Conservation (phyloP, 129 eudicot genomes). For the Chrysanthemum makinoi region DNA sequence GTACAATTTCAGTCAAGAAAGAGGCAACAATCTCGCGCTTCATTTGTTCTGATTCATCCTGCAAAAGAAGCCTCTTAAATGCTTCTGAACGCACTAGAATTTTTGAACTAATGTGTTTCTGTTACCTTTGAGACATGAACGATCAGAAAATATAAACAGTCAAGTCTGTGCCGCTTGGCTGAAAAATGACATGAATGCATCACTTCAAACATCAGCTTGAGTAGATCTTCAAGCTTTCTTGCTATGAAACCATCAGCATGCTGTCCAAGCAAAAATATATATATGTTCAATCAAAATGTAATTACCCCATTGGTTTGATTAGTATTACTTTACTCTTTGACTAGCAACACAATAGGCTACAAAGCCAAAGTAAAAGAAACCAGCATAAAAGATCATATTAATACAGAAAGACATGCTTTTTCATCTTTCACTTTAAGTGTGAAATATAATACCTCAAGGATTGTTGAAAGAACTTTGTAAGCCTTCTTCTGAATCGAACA, state of each 20-base stretch:
- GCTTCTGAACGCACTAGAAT: neutral
- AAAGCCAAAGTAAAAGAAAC: neutral
- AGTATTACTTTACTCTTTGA: neutral
- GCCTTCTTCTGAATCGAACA: conserved; percentile 29
- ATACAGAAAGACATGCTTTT: neutral
- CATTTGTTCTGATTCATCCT: conserved; percentile 66
- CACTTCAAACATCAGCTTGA: conserved; percentile 75
- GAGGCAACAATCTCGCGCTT: conserved; percentile 58
- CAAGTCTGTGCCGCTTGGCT: conserved; percentile 88
- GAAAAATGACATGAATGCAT: conserved; percentile 87
- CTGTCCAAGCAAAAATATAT: conserved; percentile 37
- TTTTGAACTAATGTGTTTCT: neutral
- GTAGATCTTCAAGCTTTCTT: conserved; percentile 67
- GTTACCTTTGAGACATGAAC: conserved; percentile 73
- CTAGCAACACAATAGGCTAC: neutral
- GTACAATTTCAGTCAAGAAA: conserved; percentile 85
- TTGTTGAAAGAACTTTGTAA: conserved; percentile 77
- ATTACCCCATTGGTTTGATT: neutral
- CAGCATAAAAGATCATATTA: neutral
- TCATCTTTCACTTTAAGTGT: neutral
- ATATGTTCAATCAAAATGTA: neutral
- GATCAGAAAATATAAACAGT: conserved; percentile 74
- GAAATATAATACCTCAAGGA: conserved; percentile 56
- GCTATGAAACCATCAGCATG: conserved; percentile 59
- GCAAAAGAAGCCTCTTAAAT: neutral